Evolutionary conservation across 1,139 yeast species (phyloP).

Genomic region (Magnusiomyces ingens): DNA sequence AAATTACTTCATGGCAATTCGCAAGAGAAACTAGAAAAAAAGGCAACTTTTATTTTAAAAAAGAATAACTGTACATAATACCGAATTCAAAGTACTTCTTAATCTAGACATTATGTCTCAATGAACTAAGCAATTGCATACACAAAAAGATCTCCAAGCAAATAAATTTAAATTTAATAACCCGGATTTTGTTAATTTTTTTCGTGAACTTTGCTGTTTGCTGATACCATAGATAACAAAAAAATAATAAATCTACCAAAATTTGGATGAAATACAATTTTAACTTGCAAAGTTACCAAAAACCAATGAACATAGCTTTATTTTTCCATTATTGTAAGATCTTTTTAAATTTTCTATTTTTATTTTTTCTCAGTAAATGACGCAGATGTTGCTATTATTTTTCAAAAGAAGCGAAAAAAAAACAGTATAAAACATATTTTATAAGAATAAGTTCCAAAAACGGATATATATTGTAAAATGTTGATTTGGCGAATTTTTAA

Average conservation of each 20-base stretch:
- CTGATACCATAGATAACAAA: too few relatives aligned
- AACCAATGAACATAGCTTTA: not conserved
- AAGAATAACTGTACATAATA: conserved; percentile 2
- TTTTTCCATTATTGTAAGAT: too few relatives aligned
- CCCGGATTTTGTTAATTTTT: too few relatives aligned
- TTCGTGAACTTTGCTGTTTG: too few relatives aligned
- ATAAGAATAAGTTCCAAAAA: too few relatives aligned
- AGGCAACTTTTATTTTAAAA: not conserved
- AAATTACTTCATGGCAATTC: conserved; percentile 82
- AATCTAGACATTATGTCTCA: not conserved
- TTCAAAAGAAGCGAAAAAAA: too few relatives aligned
- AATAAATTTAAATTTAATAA: not conserved
- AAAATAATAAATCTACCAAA: too few relatives aligned
- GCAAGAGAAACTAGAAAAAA: conserved; percentile 21
- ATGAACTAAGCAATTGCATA: not conserved
- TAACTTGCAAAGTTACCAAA: not conserved
- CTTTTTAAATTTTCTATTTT: too few relatives aligned
- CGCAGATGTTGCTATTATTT: too few relatives aligned
- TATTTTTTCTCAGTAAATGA: too few relatives aligned
- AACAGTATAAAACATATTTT: too few relatives aligned
- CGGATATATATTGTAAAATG: too few relatives aligned
- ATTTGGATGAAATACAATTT: not conserved
- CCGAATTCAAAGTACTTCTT: not conserved
- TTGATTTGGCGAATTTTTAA: not conserved
- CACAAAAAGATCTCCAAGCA: not conserved